A percentile compares a stretch with the other conserved stretches of the same genome.
Conservation (phyloP, 2,329 filamentous ascomycete species). For the Hypoxylon sp. region DNA sequence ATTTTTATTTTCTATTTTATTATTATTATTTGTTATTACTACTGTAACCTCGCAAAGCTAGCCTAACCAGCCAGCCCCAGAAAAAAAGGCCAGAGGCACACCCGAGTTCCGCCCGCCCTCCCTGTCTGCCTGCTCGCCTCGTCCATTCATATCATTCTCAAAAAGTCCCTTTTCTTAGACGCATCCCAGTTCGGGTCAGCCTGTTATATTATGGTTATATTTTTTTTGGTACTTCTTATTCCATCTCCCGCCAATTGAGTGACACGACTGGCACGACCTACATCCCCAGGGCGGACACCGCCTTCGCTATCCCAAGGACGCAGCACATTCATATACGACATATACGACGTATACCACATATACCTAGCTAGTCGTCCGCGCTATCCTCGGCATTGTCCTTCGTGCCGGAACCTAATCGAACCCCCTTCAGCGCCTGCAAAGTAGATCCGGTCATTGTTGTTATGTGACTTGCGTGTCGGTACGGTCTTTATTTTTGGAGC, state of each 20-base stretch:
- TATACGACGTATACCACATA: too few relatives aligned
- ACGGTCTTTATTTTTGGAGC: slow-evolving; percentile 21
- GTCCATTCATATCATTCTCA: slow-evolving; percentile 32
- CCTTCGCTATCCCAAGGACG: slow-evolving; percentile 15
- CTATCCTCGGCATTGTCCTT: slow-evolving; percentile 24
- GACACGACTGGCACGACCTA: slow-evolving; percentile 35
- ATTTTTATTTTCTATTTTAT: too few relatives aligned
- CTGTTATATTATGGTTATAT: slow-evolving; percentile 36
- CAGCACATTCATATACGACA: not conserved
- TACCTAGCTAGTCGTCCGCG: slow-evolving; percentile 7
- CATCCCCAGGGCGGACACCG: slow-evolving; percentile 26
- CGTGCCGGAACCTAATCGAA: slow-evolving; percentile 26
- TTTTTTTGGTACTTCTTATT: slow-evolving; percentile 34
- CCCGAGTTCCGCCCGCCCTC: slow-evolving; percentile 31
- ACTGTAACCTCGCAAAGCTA: slow-evolving; percentile 35
- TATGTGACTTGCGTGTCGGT: slow-evolving; percentile 30
- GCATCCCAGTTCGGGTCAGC: slow-evolving; percentile 34
- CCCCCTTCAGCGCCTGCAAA: slow-evolving; percentile 19
- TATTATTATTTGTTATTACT: slow-evolving; percentile 34
- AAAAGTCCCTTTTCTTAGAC: slow-evolving; percentile 34
- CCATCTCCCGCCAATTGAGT: slow-evolving; percentile 37
- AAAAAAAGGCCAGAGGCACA: slow-evolving; percentile 30
- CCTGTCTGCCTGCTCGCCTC: slow-evolving; percentile 29
- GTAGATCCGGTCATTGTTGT: slow-evolving; percentile 27
- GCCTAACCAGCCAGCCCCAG: slow-evolving; percentile 34